Evolutionary conservation across 495 filamentous ascomycete genomes (phyloP), one percentile per base, ranked within the genome.

Genomic region (Aspergillus sclerotioniger): DNA sequence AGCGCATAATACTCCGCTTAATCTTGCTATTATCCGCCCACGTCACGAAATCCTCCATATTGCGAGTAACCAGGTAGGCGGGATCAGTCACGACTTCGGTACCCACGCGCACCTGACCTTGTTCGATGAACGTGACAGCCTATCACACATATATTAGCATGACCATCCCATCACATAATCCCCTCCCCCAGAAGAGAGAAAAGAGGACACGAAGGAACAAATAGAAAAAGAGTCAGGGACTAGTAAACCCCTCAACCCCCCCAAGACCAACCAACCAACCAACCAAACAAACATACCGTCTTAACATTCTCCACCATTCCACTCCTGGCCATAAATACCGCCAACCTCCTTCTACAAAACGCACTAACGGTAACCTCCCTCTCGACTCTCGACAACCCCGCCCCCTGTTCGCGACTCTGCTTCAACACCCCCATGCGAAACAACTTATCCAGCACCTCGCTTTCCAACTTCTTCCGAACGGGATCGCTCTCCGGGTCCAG

Each of bases 1-100:
- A 98, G 68, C 86, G 87, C 84, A 96, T 83, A 56, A 97, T 92
- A 63, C 88, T 93, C 67, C 88, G 81, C 86, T 94, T 96, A 76
- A 98, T 96, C 89, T 96, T 97, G 70, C 89, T 92, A 51, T 88
- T 89, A 62, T 95, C 90, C 29, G 93, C 90, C 94, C 94, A 98
- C 4, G 94, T 98, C 21, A 98, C 88, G 57, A 93, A 97, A 72
- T 98, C 94, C 76, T 98, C 94, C 86, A 96, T 89, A 63, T 86
- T 90, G 58, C 87, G 80, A 32, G 75, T 79, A 33, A 79, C 74
- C 58, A 80, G 64, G 50, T 69, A 75, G 8, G 74, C 73, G 9
- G 92, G 85, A 71, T 98, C 94, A 15, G 86, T 93, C 20, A 98
- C 82, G 20, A 94, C 88, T 62, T 98, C 92, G 0, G 90, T 88